Evolutionary conservation across 805 yeast genomes (phyloP).

Genomic region (Suhomyces prunicola): DNA sequence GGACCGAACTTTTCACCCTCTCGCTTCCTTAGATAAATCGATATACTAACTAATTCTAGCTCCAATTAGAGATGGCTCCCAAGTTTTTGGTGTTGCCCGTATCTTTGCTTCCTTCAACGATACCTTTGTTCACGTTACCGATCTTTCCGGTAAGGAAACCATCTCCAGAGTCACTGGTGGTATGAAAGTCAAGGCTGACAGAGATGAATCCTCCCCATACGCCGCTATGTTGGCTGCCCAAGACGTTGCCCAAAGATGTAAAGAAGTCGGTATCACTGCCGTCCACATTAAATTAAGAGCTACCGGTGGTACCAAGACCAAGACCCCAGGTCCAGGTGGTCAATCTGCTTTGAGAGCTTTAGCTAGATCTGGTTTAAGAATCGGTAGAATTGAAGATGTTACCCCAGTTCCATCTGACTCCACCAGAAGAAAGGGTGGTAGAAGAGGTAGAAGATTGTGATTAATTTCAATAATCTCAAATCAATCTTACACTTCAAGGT

Average conservation of each 20-base stretch:
- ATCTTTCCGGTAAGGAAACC: constrained; percentile 99
- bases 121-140: constrained; percentile 99
- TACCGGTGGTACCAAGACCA: constrained; percentile 99
- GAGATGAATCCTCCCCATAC: constrained; percentile 99
- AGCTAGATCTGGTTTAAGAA: constrained; percentile 99
- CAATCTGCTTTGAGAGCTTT: constrained; percentile 98
- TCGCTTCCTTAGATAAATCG: neutral
- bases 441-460: constrained; percentile 99
- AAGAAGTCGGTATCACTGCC: constrained; percentile 99
- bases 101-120: constrained; percentile 99
- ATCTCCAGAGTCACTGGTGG: constrained; percentile 99
- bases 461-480: constrained; percentile 11
- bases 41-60: constrained; percentile 6
- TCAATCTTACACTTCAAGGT: neutral
- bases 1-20: neutral
- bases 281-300: constrained; percentile 99
- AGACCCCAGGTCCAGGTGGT: constrained; percentile 99
- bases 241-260: constrained; percentile 98
- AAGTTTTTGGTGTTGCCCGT: constrained; percentile 99
- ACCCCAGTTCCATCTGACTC: constrained; percentile 99
- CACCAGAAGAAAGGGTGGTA: constrained; percentile 99
- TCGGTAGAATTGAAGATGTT: constrained; percentile 99
- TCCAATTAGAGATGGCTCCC: constrained; percentile 86
- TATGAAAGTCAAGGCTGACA: constrained; percentile 99
- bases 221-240: constrained; percentile 99